Base-by-base conservation (phyloP, 1,284 basidiomycete species). In the Rhodotorula sp. region DNA sequence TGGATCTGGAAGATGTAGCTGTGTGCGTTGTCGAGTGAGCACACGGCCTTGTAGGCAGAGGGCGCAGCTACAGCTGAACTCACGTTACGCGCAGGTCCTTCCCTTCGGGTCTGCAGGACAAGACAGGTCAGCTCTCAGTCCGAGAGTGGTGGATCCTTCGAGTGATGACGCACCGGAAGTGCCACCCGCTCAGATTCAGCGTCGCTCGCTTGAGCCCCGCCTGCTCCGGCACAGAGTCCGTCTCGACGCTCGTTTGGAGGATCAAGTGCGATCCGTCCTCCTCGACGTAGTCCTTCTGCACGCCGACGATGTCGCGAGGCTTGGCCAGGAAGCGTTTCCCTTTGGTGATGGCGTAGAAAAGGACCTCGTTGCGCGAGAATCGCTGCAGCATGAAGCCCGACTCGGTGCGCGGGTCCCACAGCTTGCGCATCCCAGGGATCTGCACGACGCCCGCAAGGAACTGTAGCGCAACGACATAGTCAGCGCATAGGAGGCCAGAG, bases 301-400 rank as follows among this genome's bases (percentile, higher is more conserved):
- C 62, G n/a, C 72, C 72, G 27, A 70, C 65, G 48, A 73, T 61
- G 62, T 73, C 72, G 4, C 72, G 57, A 17, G 67, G 68, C n/a
- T 41, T 44, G 19, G 68, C 72, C 41, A 73, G 53, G 53, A 67
- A 67, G 41, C 59, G 55, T 34, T 64, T 70, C 23, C 72, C 72
- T 41, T 70, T 70, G 3, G 68, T 70, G 14, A 73, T 41, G 45
- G 72, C 68, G 49, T 65, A 70, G 41, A 73, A 73, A 23, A 67
- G 60, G 56, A 70, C 68, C 7, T 68, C 66, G 54, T 49, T 27
- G 21, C 64, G 57, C 3, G 49, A 58, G 62, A 61, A 73, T 0
- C 72, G 62, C 48, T 73, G 58, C 0, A 70, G 45, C 64, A 73
- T 73, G 49, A 44, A 62, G 7, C 72, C 72, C 1, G 21, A 14